Evolutionary conservation across 1,284 basidiomycete genomes (phyloP), one percentile per base, ranked within the genome.

Genomic region (Sparassis latifolia): DNA sequence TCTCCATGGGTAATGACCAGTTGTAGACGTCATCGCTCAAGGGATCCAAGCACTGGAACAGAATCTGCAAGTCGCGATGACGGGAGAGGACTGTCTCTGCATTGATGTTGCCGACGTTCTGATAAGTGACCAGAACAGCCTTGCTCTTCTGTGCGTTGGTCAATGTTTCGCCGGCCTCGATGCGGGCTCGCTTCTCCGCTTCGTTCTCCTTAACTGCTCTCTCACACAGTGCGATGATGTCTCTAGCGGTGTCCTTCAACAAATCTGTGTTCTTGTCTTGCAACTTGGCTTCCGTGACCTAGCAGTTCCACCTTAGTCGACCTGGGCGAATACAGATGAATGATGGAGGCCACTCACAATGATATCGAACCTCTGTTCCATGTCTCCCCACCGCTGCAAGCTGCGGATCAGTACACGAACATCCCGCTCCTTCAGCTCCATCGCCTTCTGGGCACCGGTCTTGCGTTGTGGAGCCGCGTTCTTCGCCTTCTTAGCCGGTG

Each of bases 381-480:
- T 92, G 67, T 99, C 96, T 32, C 97, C 97, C 94, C 96, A 99
- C 52, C 94, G 88, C 65, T 97, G 94, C 59, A 99, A 77, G 64
- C 93, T 96, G 57, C 96, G 84, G 55, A 98, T 92, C 41, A 99
- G 79, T 41, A 96, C 93, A 56, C 97, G 93, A 35, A 98, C 84
- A 66, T 99, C 97, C 44, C 96, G 86, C 67, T 98, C 95, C 70
- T 95, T 98, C 55, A 99, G 77, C 67, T 97, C 94, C 78, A 97
- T 88, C 2, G 95, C 89, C 63, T 92, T 92, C 71, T 97, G 93
- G 45, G 84, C 88, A 3, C 90, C 88, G 10, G 89, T 89, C 73
- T 91, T 92, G 59, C 84, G 78, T 55, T 78, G 78, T n/a, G 84
- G 80, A 37, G 78, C 80, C 52, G 77, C 82, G 44, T 64, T 72